phyloP scores from a whole-genome alignment of 768 basidiomycete genomes.

The Hysterangium stoloniferum region DNA sequence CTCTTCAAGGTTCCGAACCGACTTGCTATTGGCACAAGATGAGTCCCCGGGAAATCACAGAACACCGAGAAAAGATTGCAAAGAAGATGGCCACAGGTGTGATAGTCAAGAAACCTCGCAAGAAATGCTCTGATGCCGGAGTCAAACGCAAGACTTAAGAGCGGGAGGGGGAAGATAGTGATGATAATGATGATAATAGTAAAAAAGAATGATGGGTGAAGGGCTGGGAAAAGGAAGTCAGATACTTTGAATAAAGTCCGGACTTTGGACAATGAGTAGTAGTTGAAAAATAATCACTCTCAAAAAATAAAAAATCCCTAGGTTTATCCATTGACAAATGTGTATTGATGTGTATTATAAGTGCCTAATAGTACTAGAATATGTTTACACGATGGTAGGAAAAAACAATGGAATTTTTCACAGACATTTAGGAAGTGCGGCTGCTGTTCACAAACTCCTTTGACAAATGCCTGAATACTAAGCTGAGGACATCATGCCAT shows the following conservation, averaged over 20 bases:
- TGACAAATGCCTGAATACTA: slow-evolving; percentile 22
- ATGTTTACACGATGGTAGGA: too few relatives aligned
- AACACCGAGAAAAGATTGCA: not conserved
- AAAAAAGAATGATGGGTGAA: not conserved
- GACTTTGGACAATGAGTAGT: too few relatives aligned
- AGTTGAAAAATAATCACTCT: too few relatives aligned
- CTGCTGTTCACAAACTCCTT: slow-evolving; percentile 22
- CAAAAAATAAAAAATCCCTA: too few relatives aligned
- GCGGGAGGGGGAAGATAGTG: not conserved
- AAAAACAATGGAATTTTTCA: too few relatives aligned
- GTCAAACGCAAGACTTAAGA: not conserved
- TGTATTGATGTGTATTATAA: too few relatives aligned
- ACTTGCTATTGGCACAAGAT: not conserved
- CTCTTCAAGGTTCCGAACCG: not conserved
- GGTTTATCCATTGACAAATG: too few relatives aligned
- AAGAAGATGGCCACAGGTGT: not conserved
- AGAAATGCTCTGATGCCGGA: not conserved
- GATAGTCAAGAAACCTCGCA: not conserved
- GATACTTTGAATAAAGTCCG: too few relatives aligned
- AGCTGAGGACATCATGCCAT: slow-evolving; percentile 4
- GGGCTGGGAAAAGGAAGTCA: too few relatives aligned
- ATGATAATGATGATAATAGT: not conserved
- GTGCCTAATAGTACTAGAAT: too few relatives aligned
- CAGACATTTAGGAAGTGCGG: too few relatives aligned
- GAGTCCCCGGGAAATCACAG: not conserved